Evolutionary conservation across 768 basidiomycete genomes (phyloP).

Genomic region (Rhizopogon roseolus): DNA sequence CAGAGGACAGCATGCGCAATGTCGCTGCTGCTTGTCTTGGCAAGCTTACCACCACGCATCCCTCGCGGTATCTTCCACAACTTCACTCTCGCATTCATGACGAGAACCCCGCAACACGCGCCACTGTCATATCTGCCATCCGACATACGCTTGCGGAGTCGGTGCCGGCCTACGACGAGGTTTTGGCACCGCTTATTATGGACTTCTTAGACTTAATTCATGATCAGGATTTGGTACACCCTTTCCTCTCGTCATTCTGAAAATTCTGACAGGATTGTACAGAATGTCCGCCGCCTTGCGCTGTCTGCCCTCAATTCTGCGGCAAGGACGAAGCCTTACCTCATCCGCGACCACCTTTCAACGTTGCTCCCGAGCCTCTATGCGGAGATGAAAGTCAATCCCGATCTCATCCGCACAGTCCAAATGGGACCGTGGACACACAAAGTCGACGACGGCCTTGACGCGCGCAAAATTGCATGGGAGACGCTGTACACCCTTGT

Average conservation of each 20-base stretch:
- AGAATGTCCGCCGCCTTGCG: constrained; percentile 90
- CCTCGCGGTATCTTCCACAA: constrained; percentile 86
- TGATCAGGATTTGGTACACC: constrained; percentile 79
- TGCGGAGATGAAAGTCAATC: constrained; percentile 76
- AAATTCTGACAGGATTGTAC: neutral
- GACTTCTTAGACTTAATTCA: constrained; percentile 89
- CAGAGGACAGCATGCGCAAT: constrained; percentile 89
- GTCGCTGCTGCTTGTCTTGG: constrained; percentile 96
- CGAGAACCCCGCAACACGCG: constrained; percentile 64
- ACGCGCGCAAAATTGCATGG: constrained; percentile 94
- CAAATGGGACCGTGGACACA: constrained; percentile 98
- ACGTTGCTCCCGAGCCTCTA: constrained; percentile 79
- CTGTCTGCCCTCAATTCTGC: constrained; percentile 91
- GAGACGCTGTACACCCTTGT: constrained; percentile 97
- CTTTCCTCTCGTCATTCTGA: neutral
- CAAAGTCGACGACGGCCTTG: constrained; percentile 94
- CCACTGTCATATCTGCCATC: constrained; percentile 89
- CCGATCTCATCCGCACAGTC: constrained; percentile 79
- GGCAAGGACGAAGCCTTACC: constrained; percentile 89
- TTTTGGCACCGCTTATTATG: constrained; percentile 81
- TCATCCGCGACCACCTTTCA: constrained; percentile 80
- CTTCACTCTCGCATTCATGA: constrained; percentile 80
- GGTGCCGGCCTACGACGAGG: constrained; percentile 80
- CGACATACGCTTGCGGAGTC: constrained; percentile 89
- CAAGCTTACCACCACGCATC: constrained; percentile 89